Percentiles rank a stretch among this genome's conserved stretches.
Conservation (phyloP, 1,284 basidiomycete species). For the Sphaerobolus stellatus region DNA sequence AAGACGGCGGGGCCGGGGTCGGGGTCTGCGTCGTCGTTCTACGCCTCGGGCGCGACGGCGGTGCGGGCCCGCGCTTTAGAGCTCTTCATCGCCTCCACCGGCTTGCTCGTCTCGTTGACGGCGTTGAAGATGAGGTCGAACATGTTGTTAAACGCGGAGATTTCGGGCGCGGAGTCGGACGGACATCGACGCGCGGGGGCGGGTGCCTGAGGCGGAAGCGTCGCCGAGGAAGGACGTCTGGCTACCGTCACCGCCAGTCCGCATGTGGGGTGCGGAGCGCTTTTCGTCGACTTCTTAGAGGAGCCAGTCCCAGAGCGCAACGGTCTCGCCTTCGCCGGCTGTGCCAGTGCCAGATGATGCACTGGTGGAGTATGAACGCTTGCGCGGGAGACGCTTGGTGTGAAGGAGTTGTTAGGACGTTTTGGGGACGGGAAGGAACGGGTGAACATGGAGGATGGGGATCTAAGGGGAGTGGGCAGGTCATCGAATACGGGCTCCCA, state of each 20-base stretch:
- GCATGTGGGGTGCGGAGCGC: too few species aligned
- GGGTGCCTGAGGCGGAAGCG: background rate
- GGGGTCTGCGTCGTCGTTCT: background rate
- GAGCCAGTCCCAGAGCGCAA: constrained; percentile 61
- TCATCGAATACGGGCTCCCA: too few species aligned
- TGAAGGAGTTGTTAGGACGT: too few species aligned
- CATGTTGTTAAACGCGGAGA: constrained; percentile 65
- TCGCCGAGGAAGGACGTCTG: constrained; percentile 14
- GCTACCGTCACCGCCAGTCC: constrained; percentile 18
- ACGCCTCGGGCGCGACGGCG: background rate
- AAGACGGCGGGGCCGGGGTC: background rate
- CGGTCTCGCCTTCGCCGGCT: too few species aligned
- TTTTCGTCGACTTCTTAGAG: constrained; percentile 44
- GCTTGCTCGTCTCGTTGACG: constrained; percentile 37
- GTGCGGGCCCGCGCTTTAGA: constrained; percentile 15
- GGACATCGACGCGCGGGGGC: constrained; percentile 60
- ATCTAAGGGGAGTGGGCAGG: too few species aligned
- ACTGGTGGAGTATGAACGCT: too few species aligned
- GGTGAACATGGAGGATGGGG: too few species aligned
- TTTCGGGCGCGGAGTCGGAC: constrained; percentile 64
- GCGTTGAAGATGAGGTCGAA: constrained; percentile 69
- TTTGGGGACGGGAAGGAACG: too few species aligned
- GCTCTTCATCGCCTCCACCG: constrained; percentile 16
- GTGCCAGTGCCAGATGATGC: too few species aligned
- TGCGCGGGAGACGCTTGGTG: too few species aligned